Base-by-base conservation (phyloP, 2,329 filamentous ascomycete species). In the Delphinella strobiligena region DNA sequence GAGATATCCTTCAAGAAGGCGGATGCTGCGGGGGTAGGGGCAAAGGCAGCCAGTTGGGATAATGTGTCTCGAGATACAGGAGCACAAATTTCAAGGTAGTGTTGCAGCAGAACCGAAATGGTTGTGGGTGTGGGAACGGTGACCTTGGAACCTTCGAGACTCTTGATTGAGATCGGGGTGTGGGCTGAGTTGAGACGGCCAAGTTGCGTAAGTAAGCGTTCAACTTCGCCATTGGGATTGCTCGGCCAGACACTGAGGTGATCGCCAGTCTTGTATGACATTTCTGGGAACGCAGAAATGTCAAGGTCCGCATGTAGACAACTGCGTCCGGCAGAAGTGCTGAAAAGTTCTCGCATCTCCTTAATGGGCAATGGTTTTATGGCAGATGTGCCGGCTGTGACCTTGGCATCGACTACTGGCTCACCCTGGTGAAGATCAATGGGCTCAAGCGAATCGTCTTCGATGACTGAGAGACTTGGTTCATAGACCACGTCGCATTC, bases 1-100 rank as follows among this genome's bases (percentile, higher is more conserved):
- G 34, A 35, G 15, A 35, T 14, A 24, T 5, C 12, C 18, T 35
- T 22, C 34, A 35, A 15, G 18, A 35, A 35, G n/a, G 27, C n/a
- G 34, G 19, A 22, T 1, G 59, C 53, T 4, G 49, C 42, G 1
- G 46, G 31, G 0, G 51, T 54, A 1, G 64, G 61, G 4, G 64
- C 60, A 45, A 66, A 68, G 18, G 60, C 54, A 1, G 58, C 52
- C 2, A 68, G 47, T 2, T 55, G 47, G 2, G 54, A 43, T 8
- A 64, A 48, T 4, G 53, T 57, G 34, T 66, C 62, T 36, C 63
- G 52, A 2, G 62, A 54, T 3, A 67, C 52, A 1, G 61, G 58
- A 1, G 52, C 61, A 43, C 62, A 56, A 44, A 69, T 64, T 39
- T 71, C 68, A 2, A 71, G 59, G 39, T 70, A 64, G 44, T 68